Conservation (phyloP, 805 yeast species). For the Cyberlindnera veronae region DNA sequence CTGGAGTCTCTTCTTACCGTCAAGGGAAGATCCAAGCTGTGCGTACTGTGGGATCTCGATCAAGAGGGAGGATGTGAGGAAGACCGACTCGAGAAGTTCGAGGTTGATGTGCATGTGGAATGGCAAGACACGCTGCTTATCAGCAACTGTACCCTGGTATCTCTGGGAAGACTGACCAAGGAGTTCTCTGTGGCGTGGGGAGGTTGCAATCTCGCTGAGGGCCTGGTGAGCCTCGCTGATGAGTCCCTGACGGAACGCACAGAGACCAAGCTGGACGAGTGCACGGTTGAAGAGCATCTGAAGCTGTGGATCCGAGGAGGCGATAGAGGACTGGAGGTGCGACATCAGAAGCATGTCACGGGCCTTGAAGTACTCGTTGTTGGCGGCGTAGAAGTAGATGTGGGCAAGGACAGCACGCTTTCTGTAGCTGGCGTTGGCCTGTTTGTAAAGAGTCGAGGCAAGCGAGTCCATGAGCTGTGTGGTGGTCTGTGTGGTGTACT, state of each 20-base stretch:
- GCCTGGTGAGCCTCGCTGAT: conserved; percentile 84
- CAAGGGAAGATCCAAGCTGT: conserved; percentile 50
- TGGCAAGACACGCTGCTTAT: conserved; percentile 82
- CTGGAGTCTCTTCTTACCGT: conserved; percentile 59
- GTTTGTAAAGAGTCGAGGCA: conserved; percentile 61
- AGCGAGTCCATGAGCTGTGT: conserved; percentile 58
- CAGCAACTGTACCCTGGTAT: conserved; percentile 53
- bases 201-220: conserved; percentile 81
- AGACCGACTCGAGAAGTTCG: conserved; percentile 91
- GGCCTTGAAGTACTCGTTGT: conserved; percentile 78
- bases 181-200: conserved; percentile 84
- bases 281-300: conserved; percentile 96
- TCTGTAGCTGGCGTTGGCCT: conserved; percentile 63
- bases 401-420: conserved; percentile 82
- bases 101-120: conserved; percentile 98
- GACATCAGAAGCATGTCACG: conserved; percentile 86
- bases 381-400: conserved; percentile 88
- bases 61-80: conserved; percentile 83
- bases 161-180: conserved; percentile 87
- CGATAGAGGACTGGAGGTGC: conserved; percentile 78
- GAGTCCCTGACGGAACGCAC: conserved; percentile 90
- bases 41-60: conserved; percentile 92
- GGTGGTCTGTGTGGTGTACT: conserved; percentile 28
- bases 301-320: conserved; percentile 76
- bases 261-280: conserved; percentile 89